Evolutionary conservation across 768 basidiomycete species (phyloP), one percentile per base, ranked within the genome.

Genomic region (Hericium rajendrae): DNA sequence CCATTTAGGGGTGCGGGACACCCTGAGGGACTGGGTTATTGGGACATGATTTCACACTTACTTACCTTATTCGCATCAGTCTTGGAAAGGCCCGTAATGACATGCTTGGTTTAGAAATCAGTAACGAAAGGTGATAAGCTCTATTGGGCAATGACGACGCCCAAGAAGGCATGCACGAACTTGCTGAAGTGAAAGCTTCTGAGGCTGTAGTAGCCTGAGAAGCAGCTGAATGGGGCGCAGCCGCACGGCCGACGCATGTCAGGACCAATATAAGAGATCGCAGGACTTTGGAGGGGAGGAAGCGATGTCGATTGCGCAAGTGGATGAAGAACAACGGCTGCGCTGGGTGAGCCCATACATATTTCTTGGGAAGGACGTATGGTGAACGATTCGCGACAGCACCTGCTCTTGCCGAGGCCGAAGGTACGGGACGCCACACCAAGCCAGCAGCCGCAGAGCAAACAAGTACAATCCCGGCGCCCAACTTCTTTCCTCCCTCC

Each of bases 401-500:
- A 73, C 69, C 80, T 80, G 32, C 73, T 74, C 69, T 71, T 78
- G 71, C 71, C 71, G 53, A 62, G 69, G 58, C 57, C 67, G 60
- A 57, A 55, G 61, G 58, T 60, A 54, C 61, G 60, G 32, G 32
- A 32, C 64, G 62, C 62, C 52, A 53, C 78, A 78, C 63, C 60
- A 58, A 61, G 64, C 62, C 63, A 69, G 56, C 51, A 69, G 65
- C 66, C 49, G 24, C 66, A 59, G 57, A 51, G 61, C 68, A 71
- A 71, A 70, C 69, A 70, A 65, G 58, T 59, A 51, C 65, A 66
- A 65, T 67, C 59, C 59, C 64, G 63, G 50, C 60, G 60, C 49
- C 58, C 62, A 51, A 66, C 66, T 67, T 67, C 68, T 65, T 69
- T 72, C 76, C 77, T 77, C 70, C 73, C 77, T 70, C 74, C 73